Evolutionary conservation across 768 basidiomycete genomes (phyloP).

Genomic region (Sarcodon sp.): DNA sequence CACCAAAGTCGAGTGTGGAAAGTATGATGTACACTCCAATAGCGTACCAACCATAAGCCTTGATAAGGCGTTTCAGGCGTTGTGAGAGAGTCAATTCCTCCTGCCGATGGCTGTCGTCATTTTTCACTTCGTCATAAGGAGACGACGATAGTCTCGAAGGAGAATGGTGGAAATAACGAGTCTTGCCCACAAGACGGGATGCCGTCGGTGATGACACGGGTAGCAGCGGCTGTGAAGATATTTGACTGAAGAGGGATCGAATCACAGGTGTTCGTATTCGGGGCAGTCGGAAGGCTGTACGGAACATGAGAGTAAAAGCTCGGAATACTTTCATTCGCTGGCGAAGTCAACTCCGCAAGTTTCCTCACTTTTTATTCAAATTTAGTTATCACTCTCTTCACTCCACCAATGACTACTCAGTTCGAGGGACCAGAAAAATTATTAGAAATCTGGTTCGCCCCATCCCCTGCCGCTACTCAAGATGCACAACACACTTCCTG

Average conservation of each 20-base stretch:
- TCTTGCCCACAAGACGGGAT: conserved; percentile 14
- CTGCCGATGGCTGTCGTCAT: no score
- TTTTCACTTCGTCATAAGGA: conserved; percentile 21
- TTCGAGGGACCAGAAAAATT: conserved; percentile 95
- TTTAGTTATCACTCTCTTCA: background rate
- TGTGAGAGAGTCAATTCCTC: conserved; percentile 40
- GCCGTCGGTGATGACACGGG: conserved; percentile 22
- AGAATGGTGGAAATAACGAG: conserved; percentile 38
- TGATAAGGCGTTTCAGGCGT: conserved; percentile 71
- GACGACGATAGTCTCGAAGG: conserved; percentile 33
- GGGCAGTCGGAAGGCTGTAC: background rate
- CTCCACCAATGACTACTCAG: conserved; percentile 22
- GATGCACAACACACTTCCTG: conserved; percentile 19
- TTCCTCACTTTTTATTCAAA: background rate
- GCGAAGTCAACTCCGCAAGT: background rate
- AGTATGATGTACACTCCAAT: conserved; percentile 79
- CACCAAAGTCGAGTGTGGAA: conserved; percentile 65
- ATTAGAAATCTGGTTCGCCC: conserved; percentile 95
- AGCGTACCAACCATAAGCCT: conserved; percentile 93
- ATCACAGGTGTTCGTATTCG: conserved; percentile 30
- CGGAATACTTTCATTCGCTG: background rate
- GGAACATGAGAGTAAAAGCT: background rate
- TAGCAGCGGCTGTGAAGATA: conserved; percentile 31
- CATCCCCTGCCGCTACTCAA: conserved; percentile 50
- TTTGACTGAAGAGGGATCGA: conserved; percentile 29